Conservation (phyloP, 1,284 basidiomycete genomes). For the Fereydounia khargensis region DNA sequence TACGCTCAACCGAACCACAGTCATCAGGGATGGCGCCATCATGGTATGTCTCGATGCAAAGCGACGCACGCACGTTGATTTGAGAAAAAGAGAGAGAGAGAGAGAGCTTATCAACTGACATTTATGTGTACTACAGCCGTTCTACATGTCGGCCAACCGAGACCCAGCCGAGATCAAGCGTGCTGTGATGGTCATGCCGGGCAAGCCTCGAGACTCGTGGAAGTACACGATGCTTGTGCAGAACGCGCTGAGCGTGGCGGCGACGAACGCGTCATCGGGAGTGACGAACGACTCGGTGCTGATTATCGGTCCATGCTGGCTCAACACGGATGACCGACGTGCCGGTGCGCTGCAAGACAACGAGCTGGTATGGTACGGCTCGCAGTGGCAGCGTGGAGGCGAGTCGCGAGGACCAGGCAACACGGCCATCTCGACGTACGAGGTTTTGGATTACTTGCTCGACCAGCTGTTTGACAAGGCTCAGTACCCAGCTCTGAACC, state of each 20-base stretch:
- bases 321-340: slow-evolving; percentile 34
- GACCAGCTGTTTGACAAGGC: slow-evolving; percentile 41
- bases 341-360: slow-evolving; percentile 24
- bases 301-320: slow-evolving; percentile 40
- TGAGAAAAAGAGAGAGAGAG: background rate
- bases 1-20: slow-evolving; percentile 36
- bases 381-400: slow-evolving; percentile 46
- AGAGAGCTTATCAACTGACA: background rate
- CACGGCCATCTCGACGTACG: slow-evolving; percentile 30
- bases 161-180: slow-evolving; percentile 40
- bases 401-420: slow-evolving; percentile 17
- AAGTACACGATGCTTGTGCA: slow-evolving; percentile 44
- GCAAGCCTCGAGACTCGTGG: slow-evolving; percentile 52
- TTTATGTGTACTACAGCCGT: slow-evolving; percentile 15
- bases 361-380: slow-evolving; percentile 39
- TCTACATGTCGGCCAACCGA: slow-evolving; percentile 35
- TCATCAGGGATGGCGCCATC: slow-evolving; percentile 13
- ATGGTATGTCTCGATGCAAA: no score
- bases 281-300: slow-evolving; percentile 23
- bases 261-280: background rate
- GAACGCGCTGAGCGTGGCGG: slow-evolving; percentile 28
- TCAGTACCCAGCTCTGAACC: slow-evolving; percentile 37
- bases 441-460: slow-evolving; percentile 38
- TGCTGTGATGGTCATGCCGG: slow-evolving; percentile 46
- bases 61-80: no score